phyloP scores from a whole-genome alignment of 805 yeast species.

The Cyberlindnera xylosilytica region DNA sequence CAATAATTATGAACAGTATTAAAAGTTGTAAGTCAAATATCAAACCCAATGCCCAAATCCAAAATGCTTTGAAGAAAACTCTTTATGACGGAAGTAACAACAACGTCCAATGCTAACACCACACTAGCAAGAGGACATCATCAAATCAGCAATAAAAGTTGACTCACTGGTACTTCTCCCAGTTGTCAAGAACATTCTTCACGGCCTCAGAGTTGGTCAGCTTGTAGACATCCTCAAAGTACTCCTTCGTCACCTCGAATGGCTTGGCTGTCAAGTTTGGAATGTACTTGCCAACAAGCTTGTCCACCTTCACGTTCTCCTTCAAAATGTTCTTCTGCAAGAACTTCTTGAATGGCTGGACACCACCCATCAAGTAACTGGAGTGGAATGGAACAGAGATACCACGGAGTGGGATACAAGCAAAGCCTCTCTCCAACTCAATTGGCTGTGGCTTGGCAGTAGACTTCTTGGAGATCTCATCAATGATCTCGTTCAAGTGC shows the following conservation, averaged over 20 bases:
- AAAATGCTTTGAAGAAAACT: slow-evolving; percentile 6
- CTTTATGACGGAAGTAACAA: too few relatives aligned
- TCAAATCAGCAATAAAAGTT: background rate
- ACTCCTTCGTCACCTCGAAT: slow-evolving; percentile 91
- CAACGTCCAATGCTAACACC: slow-evolving; percentile 29
- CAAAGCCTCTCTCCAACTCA: slow-evolving; percentile 95
- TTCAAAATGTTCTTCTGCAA: slow-evolving; percentile 92
- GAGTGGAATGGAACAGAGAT: slow-evolving; percentile 99
- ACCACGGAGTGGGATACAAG: slow-evolving; percentile 97
- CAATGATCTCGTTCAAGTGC: slow-evolving; percentile 84
- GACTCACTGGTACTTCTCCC: slow-evolving; percentile 72
- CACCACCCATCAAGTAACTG: slow-evolving; percentile 97
- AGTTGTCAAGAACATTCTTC: slow-evolving; percentile 85
- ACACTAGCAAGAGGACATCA: slow-evolving; percentile 19
- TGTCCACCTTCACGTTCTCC: slow-evolving; percentile 92
- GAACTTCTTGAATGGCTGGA: slow-evolving; percentile 98
- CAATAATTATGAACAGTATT: slow-evolving; percentile 13
- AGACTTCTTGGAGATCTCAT: slow-evolving; percentile 79
- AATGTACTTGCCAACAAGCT: slow-evolving; percentile 91
- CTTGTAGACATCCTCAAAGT: slow-evolving; percentile 92
- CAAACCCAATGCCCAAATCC: slow-evolving; percentile 11
- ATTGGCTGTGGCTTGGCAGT: slow-evolving; percentile 93
- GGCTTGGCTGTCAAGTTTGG: slow-evolving; percentile 99
- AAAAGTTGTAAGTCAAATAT: slow-evolving; percentile 5
- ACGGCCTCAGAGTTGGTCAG: slow-evolving; percentile 91